phyloP scores from a whole-genome alignment of 1,284 basidiomycete genomes.

The Ganoderma boninense region DNA sequence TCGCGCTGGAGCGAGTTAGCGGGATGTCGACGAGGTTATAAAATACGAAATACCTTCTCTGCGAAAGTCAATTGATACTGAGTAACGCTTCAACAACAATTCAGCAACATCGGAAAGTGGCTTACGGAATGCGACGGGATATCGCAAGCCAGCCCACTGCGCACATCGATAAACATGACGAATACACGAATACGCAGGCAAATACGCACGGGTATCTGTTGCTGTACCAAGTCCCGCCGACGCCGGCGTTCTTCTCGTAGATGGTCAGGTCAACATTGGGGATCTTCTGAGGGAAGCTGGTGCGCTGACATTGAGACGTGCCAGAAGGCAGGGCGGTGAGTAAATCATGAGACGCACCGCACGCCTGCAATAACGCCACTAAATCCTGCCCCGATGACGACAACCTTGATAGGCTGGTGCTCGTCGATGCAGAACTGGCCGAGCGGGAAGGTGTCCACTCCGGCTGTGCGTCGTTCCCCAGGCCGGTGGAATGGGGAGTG shows the following conservation, averaged over 20 bases:
- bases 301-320: neutral
- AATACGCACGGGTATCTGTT: conserved; percentile 47
- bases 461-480: neutral
- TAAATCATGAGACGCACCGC: conserved; percentile 37
- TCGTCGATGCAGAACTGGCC: conserved; percentile 54
- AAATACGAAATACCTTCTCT: conserved; percentile 48
- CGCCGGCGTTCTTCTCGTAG: conserved; percentile 65
- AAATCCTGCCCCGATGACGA: conserved; percentile 61
- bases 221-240: conserved; percentile 67
- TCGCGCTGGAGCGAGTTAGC: conserved; percentile 46
- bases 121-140: conserved; percentile 61
- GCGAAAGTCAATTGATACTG: conserved; percentile 70
- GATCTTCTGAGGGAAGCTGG: conserved; percentile 61
- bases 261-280: conserved; percentile 62
- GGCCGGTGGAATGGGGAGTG: neutral
- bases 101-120: conserved; percentile 5
- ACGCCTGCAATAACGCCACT: conserved; percentile 65
- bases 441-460: conserved; percentile 6
- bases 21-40: neutral
- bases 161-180: neutral
- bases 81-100: no score
- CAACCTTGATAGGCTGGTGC: conserved; percentile 56
- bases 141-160: conserved; percentile 60
- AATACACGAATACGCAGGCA: neutral
- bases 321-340: no score